Percentiles rank a stretch among this genome's conserved stretches.
phyloP scores from a whole-genome alignment of 768 basidiomycete genomes.

The Macrocybe gigantea region DNA sequence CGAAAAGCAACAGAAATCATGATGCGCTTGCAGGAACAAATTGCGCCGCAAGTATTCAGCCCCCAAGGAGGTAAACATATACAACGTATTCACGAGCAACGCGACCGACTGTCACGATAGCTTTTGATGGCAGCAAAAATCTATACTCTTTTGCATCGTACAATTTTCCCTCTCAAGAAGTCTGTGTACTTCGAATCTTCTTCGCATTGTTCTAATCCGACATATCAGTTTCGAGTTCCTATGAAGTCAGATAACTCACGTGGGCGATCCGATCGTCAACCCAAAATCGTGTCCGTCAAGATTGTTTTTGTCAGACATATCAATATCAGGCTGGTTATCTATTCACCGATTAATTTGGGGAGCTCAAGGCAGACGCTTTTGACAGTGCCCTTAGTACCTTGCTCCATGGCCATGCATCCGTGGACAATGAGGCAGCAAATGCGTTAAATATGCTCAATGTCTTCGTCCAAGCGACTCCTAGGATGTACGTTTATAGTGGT shows the following conservation, averaged over 20 bases:
- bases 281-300: constrained; percentile 13
- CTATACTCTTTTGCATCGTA: constrained; percentile 20
- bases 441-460: constrained; percentile 28
- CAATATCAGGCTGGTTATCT: constrained; percentile 12
- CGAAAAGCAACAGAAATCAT: constrained; percentile 23
- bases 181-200: constrained; percentile 2
- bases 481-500: constrained; percentile 13
- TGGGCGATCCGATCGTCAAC: background rate
- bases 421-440: constrained; percentile 1
- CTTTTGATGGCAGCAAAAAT: constrained; percentile 29
- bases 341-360: background rate
- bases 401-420: too few relatives aligned
- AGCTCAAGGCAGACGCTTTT: too few relatives aligned
- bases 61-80: constrained; percentile 18
- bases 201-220: background rate
- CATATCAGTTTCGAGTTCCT: constrained; percentile 13
- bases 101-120: constrained; percentile 8
- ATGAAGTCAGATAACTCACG: constrained; percentile 8
- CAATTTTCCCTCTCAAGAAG: constrained; percentile 12
- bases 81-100: background rate
- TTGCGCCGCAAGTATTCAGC: constrained; percentile 17
- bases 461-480: constrained; percentile 25
- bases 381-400: too few relatives aligned
- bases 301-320: constrained; percentile 20
- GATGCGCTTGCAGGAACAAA: constrained; percentile 20